phyloP scores from a whole-genome alignment of 352 stramenopile genomes.

The Pythium aquatile region DNA sequence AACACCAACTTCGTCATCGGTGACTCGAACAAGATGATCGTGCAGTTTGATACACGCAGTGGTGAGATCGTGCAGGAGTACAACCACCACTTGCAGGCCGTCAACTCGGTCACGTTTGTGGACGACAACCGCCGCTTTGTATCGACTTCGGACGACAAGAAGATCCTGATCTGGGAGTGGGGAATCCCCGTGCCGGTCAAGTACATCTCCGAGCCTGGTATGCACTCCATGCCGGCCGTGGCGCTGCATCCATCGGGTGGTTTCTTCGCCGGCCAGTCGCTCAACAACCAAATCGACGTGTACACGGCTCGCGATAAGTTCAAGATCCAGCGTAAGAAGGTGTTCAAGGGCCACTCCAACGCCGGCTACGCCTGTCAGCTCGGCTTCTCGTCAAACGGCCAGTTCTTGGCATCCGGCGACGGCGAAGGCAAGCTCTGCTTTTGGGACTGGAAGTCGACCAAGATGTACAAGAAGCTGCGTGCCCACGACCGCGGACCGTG shows the following conservation, averaged over 20 bases:
- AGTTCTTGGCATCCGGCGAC: constrained; percentile 94
- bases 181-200: constrained; percentile 98
- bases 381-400: constrained; percentile 95
- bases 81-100: constrained; percentile 98
- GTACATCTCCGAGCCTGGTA: constrained; percentile 98
- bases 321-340: constrained; percentile 92
- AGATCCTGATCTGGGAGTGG: constrained; percentile 98
- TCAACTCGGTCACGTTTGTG: constrained; percentile 99
- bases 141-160: constrained; percentile 98
- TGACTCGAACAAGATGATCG: constrained; percentile 97
- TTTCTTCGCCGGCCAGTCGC: constrained; percentile 94
- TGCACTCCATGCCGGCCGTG: constrained; percentile 98
- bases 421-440: constrained; percentile 97
- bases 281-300: constrained; percentile 99
- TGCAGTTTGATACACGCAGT: constrained; percentile 86
- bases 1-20: constrained; percentile 97
- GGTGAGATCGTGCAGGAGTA: constrained; percentile 98
- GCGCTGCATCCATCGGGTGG: constrained; percentile 91
- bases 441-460: constrained; percentile 98
- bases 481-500: constrained; percentile 94
- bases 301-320: constrained; percentile 96
- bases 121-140: constrained; percentile 95
- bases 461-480: constrained; percentile 84
- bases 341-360: constrained; percentile 92
- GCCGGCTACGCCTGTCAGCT: constrained; percentile 97